Evolutionary conservation across 345 rosid genomes (phyloP), one percentile per base, ranked within the genome.

Genomic region (Boechera retrofracta): DNA sequence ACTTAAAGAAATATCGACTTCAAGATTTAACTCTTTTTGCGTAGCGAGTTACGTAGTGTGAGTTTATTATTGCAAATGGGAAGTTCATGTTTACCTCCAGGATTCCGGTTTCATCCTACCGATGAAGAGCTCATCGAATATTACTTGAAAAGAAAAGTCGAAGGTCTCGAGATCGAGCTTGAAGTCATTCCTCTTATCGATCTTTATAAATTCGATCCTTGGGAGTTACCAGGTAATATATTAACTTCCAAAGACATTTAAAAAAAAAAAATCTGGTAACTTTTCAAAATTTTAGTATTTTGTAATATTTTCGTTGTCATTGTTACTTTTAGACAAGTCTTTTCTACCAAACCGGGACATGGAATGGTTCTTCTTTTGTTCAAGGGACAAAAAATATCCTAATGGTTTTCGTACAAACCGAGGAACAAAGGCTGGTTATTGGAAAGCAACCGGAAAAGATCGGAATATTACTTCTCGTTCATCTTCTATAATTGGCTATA

Each of bases 331-430:
- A 92, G 95, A 89, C 69, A 94, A 90, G 63, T 90, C 97, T 4
- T 90, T 90, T 78, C 93, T 94, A 42, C 97, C 94, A 2, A 81
- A 78, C 10, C 84, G 95, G 64, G 97, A 92, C 71, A 74, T 88
- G 95, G 97, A 90, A 39, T 94, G 97, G 98, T 94, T 89, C 88
- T 94, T 94, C 80, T 92, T 88, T 86, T 92, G 95, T 72, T 92
- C 92, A 15, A 80, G 92, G 75, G 98, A 94, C 77, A 82, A 92
- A 55, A 92, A 94, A 68, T 92, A 92, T 72, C 98, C 97, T 0
- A 94, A 89, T 77, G 97, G 97, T 28, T 88, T 87, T 3, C 81
- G 97, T 71, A 87, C 97, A 7, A 94, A 94, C 44, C 78, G 97
- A 79, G 97, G 95, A 70, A 94, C 98, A 51, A 86, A 83, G 57